phyloP scores from a whole-genome alignment of 257 asterid species.

The Oldenlandia corymbosa region DNA sequence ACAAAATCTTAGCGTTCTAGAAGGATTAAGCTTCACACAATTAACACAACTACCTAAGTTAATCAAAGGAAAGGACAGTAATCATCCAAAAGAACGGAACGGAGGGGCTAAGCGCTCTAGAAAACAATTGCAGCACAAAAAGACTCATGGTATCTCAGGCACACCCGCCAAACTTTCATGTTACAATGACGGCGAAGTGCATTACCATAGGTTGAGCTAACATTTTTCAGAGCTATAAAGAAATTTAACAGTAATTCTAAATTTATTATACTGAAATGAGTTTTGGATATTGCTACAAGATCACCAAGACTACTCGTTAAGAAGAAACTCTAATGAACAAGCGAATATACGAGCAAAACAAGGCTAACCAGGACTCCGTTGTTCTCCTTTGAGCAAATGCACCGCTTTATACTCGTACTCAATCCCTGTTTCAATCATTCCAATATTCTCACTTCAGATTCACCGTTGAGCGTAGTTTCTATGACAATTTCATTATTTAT shows the following conservation, averaged over 20 bases:
- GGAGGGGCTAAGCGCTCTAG: neutral
- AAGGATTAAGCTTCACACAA: too few species aligned
- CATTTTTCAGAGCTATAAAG: neutral
- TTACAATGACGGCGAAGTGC: neutral
- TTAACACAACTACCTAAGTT: neutral
- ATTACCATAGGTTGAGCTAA: neutral
- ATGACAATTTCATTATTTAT: neutral
- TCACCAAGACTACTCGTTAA: too few species aligned
- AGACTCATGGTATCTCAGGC: neutral
- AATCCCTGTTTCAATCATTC: slow-evolving; percentile 37
- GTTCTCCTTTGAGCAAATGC: slow-evolving; percentile 74
- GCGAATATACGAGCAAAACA: neutral
- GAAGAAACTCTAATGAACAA: neutral
- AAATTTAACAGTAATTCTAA: neutral
- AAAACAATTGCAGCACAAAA: neutral
- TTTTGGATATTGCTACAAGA: neutral
- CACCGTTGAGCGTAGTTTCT: too few species aligned
- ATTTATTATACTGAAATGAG: neutral
- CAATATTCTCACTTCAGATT: neutral
- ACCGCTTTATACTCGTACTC: slow-evolving; percentile 67
- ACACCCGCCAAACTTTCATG: neutral
- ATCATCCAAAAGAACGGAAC: neutral
- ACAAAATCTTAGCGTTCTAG: slow-evolving; percentile 9
- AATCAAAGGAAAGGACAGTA: neutral
- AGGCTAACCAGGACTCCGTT: slow-evolving; percentile 54